Conservation (phyloP, 2,329 filamentous ascomycete species). For the Diplocarpon mali region DNA sequence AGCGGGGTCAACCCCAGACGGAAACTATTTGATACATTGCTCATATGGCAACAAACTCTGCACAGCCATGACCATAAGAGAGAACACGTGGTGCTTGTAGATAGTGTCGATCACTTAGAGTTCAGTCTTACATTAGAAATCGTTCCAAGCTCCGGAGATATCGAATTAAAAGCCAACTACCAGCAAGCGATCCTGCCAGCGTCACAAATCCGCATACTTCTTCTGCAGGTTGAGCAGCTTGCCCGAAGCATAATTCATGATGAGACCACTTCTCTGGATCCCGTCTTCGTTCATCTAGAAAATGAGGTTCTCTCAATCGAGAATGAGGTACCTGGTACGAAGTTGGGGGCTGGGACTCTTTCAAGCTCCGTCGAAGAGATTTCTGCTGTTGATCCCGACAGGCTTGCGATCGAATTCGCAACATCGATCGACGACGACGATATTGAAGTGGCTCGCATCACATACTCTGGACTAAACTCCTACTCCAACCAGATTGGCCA, state of each 20-base stretch:
- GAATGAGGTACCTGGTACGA: constrained; percentile 14
- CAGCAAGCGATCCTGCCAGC: constrained; percentile 41
- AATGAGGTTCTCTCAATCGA: constrained; percentile 21
- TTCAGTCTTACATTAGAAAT: constrained; percentile 68
- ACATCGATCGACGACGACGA: constrained; percentile 32
- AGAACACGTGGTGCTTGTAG: constrained; percentile 39
- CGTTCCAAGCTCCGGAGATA: constrained; percentile 43
- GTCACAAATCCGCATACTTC: constrained; percentile 43
- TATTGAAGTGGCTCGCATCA: constrained; percentile 35
- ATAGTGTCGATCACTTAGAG: constrained; percentile 62
- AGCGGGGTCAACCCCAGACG: constrained; percentile 43
- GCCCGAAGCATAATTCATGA: constrained; percentile 30
- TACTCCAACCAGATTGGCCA: constrained; percentile 54
- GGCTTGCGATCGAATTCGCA: constrained; percentile 55
- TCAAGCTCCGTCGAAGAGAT: constrained; percentile 24
- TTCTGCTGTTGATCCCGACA: constrained; percentile 33
- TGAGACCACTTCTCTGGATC: constrained; percentile 2
- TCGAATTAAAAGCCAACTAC: constrained; percentile 44
- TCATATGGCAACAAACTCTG: constrained; percentile 76
- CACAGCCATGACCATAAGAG: constrained; percentile 27
- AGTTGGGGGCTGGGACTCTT: constrained; percentile 15
- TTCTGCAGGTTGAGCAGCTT: constrained; percentile 49
- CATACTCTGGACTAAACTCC: constrained; percentile 54
- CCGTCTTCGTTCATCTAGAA: constrained; percentile 10
- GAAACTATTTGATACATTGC: constrained; percentile 62